Evolutionary conservation across 345 rosid species (phyloP), one percentile per base, ranked within the genome.

Genomic region (Lumnitzera littorea): DNA sequence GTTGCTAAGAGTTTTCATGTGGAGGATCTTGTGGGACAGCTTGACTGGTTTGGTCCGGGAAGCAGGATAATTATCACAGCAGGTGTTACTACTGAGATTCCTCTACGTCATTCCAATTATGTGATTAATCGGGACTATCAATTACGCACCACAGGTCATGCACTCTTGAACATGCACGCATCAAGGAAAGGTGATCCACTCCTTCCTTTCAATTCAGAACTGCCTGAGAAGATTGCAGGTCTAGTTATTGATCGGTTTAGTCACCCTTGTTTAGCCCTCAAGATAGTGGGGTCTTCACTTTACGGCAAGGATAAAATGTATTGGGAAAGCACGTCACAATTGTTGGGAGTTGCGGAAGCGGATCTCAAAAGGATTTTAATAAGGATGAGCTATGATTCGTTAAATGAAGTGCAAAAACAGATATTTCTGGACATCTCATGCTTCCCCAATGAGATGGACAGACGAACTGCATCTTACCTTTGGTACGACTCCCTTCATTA

Each of bases 351-450:
- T 4, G 1, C 2, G 24, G 11, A 36, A 5, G 1, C 2, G 24
- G 25, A 36, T 16, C 48, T 72, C 48, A 3, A 1, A 16, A 0
- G 12, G 20, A 65, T 13, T 48, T 2, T 57, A 16, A 17, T 57
- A 16, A 17, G 9, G 61, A n/a, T 56, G 2, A 48, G 67, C 27
- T 12, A 7, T n/a, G 62, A 61, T 2, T 51, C 36, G 48, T 60
- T 72, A 10, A 17, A 43, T 16, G 12, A 48, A 8, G 6, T 0
- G 2, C 59, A 53, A 11, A 57, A 67, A 51, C 15, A 55, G 6
- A 67, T 72, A 57, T 72, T 69, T 61, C 67, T 53, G 1, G 67
- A 63, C 31, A 63, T 62, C 8, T 41, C 57, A 53, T 53, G 12
- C 11, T 62, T 48, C 17, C 65, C 64, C 17, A 53, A 31, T 17